Base-by-base conservation (phyloP, 139 green algal species). In the Chlamydomonas sphaeroides region DNA sequence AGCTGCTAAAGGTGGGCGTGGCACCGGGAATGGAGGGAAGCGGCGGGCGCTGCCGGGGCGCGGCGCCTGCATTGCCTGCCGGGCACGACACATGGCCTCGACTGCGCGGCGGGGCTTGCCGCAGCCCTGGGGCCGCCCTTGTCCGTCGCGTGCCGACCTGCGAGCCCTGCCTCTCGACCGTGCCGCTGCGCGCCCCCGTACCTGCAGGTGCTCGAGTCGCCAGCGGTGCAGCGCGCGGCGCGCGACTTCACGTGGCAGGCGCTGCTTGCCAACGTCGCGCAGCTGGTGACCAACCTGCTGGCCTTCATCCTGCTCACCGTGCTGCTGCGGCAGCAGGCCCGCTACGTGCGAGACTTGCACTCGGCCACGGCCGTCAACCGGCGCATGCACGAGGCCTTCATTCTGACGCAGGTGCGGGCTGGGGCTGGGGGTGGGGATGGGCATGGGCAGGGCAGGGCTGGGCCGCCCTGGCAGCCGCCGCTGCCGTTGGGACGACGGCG, bases 231-330 rank as follows among this genome's bases (percentile, higher is more conserved):
- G 74, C 74, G 74, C 18, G 74, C 74, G 11, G 74, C 74, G 8
- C 59, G 30, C 17, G 74, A 80, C 74, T 80, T 80, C 42, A 59
- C 53, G 38, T 80, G 74, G 74, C 74, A 80, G 74, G 74, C 74
- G 15, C 57, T 62, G 57, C 30, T 80, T 2, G 74, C 57, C 38
- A 80, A 80, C 41, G 59, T 80, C 28, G 59, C 41, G 28, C 74
- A 80, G 74, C 74, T 80, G 74, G 33, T 80, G 59, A 62, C 74
- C 59, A 80, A 80, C 59, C 59, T 70, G 59, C 30, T 70, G 39
- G 74, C 74, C 30, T 80, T 80, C 17, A 18, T 80, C 21, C 74
- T 80, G 59, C 41, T 80, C 26, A 80, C 74, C 11, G 74, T 80
- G 59, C 59, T 80, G 74, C 61, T 80, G 39, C 10, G 45, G 20